Base-by-base conservation (phyloP, 2,329 filamentous ascomycete genomes). In the Aspergillus udagawae region DNA sequence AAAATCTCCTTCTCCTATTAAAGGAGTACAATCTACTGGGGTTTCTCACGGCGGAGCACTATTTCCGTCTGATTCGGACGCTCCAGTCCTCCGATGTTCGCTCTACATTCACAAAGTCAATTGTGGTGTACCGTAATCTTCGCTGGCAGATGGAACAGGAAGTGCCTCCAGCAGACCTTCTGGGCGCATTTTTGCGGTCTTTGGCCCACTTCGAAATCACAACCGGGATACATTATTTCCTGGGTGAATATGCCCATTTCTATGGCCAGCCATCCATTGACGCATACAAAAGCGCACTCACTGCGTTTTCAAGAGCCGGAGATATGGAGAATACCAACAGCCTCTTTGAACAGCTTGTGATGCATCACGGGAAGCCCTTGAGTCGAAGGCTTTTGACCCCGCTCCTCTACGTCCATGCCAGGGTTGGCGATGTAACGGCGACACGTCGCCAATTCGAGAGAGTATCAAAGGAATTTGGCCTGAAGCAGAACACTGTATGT, bases 401-500 rank as follows among this genome's bases (percentile, higher is more conserved):
- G 49, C 76, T 92, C 3, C 78, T 95, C 44, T 85, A 89, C 62
- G 88, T 87, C 0, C 85, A 93, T 73, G 87, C 91, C 1, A 82
- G 84, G 56, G 78, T 84, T 51, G 89, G 86, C 2, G 85, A 96
- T 62, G 71, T 88, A 0, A 67, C 76, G 3, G 79, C 83, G 52
- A 84, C 87, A 0, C 75, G 83, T 51, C 71, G 77, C 21, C 82
- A 87, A 38, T 88, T 97, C 59, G 68, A 84, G 49, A 78, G 81
- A n/a, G 84, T 94, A 55, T 68, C 70, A 25, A 65, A 74, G 6
- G 78, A 84, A 51, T 87, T 86, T 65, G 73, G 77, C 1, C 64
- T 88, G 17, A 63, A 77, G 45, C 87, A 87, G 6, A 83, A 85
- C 61, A 71, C 81, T 1, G 70, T 79, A 38, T 85, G 83, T 60